Base-by-base conservation (phyloP, 2,329 filamentous ascomycete genomes). In the Phaeosphaeriaceae sp. region DNA sequence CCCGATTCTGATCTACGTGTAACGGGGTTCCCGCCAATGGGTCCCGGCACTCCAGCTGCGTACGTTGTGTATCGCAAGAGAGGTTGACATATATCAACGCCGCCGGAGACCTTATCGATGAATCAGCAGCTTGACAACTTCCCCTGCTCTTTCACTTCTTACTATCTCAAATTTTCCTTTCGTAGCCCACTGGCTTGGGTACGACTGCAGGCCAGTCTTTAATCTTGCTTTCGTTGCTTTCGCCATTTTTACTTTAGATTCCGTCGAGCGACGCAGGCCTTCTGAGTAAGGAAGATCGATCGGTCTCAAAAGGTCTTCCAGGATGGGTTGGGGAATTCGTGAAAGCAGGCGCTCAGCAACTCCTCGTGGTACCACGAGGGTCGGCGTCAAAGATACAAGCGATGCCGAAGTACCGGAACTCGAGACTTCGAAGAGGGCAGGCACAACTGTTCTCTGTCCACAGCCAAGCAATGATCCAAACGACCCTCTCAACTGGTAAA, bases 311-410 rank as follows among this genome's bases (percentile, higher is more conserved):
- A 49, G 26, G 21, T 42, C 19, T n/a, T 44, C 15, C 22, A 55
- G 7, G 17, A 63, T 63, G 60, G 60, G 60, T 50, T 61, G 58
- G 58, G 60, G 60, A 28, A 46, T 63, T 51, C 49, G 61, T n/a
- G 60, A 61, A 42, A 63, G 60, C 40, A 43, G 17, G 26, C 54
- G 58, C n/a, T 30, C 55, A 26, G 55, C 60, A 32, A 49, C 50
- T 17, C 58, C 58, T 35, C 49, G 49, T 22, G 60, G 60, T 26
- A 63, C 60, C 19, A 51, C 52, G 1, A 53, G 53, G 21, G 42
- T 63, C 28, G 60, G 55, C 21, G 42, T 52, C 26, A 47, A 52
- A 30, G 60, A 61, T 11, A 48, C 42, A 17, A 55, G 43, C 26
- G 56, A 52, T 13, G 42, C 55, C 28, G 47, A 58, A n/a, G 21